Conservation (phyloP, 1,139 yeast species). For the Meyerozyma smithsonii region DNA sequence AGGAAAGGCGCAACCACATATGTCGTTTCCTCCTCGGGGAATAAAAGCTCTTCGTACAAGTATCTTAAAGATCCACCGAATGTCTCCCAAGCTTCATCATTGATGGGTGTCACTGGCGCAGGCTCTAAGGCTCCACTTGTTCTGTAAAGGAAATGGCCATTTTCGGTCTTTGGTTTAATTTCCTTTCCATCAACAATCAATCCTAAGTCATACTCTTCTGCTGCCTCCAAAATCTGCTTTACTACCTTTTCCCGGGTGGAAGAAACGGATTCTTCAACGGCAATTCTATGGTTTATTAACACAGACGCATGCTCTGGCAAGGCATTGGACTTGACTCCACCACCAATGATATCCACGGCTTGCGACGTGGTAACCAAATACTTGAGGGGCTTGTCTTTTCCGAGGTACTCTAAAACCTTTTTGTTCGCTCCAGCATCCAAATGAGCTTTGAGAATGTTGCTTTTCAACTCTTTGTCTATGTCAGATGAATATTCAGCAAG, state of each 20-base stretch:
- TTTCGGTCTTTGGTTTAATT: constrained; percentile 23
- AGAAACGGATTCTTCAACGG: constrained; percentile 44
- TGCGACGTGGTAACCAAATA: constrained; percentile 58
- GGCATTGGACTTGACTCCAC: constrained; percentile 70
- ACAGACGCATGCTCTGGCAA: constrained; percentile 63
- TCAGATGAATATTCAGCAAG: constrained; percentile 35
- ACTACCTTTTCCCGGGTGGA: constrained; percentile 36
- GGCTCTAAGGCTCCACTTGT: constrained; percentile 41
- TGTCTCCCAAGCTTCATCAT: constrained; percentile 46
- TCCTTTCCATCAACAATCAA: constrained; percentile 32
- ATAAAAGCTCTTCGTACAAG: constrained; percentile 46
- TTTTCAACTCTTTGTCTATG: constrained; percentile 26
- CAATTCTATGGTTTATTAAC: constrained; percentile 55
- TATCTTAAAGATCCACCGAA: constrained; percentile 56
- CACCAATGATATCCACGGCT: constrained; percentile 63
- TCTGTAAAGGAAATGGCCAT: constrained; percentile 45
- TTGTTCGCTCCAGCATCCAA: constrained; percentile 37
- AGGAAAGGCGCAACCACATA: constrained; percentile 31
- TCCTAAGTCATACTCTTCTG: constrained; percentile 44
- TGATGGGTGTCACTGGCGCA: constrained; percentile 53
- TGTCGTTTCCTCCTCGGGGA: constrained; percentile 22
- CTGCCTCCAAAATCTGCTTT: constrained; percentile 34
- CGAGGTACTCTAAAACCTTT: constrained; percentile 32
- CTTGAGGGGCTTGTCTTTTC: constrained; percentile 18
- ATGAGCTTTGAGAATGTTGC: constrained; percentile 39